Conservation (phyloP, 2,329 filamentous ascomycete species). For the Cadophora sp. region DNA sequence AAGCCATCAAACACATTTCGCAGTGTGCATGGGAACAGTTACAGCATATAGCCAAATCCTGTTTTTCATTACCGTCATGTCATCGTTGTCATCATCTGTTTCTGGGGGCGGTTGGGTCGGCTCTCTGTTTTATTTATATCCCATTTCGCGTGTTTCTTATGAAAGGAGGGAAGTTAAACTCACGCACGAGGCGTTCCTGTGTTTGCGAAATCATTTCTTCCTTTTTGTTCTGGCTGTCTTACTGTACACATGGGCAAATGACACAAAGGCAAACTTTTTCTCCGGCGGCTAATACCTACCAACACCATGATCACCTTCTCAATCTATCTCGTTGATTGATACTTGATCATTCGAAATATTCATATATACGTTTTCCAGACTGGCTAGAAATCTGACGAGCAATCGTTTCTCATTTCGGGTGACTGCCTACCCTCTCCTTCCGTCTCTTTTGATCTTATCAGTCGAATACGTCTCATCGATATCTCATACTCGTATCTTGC, state of each 20-base stretch:
- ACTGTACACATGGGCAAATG: conserved; percentile 4
- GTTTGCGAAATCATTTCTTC: background rate
- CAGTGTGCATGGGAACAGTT: background rate
- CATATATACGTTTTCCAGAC: conserved; percentile 12
- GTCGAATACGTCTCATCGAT: background rate
- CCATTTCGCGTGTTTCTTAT: background rate
- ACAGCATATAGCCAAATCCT: background rate
- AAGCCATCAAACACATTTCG: conserved; percentile 17
- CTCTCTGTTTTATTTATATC: conserved; percentile 16
- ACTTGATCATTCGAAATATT: background rate
- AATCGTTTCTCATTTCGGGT: conserved; percentile 5
- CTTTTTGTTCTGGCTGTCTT: background rate
- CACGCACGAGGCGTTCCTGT: conserved; percentile 9
- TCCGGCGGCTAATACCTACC: conserved; percentile 2
- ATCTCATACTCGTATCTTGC: background rate
- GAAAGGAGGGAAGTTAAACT: background rate
- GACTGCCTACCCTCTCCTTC: conserved; percentile 8
- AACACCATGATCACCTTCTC: background rate
- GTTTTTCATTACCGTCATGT: background rate
- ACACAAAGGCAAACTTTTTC: background rate
- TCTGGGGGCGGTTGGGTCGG: conserved; percentile 12
- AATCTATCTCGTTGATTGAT: background rate
- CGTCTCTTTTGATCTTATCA: background rate
- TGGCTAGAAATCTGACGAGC: conserved; percentile 5
- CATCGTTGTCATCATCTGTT: background rate